A percentile compares a stretch with the other conserved stretches of the same genome.
Evolutionary conservation across 2,329 filamentous ascomycete species (phyloP).

Genomic region (Ophiocordyceps sinensis): DNA sequence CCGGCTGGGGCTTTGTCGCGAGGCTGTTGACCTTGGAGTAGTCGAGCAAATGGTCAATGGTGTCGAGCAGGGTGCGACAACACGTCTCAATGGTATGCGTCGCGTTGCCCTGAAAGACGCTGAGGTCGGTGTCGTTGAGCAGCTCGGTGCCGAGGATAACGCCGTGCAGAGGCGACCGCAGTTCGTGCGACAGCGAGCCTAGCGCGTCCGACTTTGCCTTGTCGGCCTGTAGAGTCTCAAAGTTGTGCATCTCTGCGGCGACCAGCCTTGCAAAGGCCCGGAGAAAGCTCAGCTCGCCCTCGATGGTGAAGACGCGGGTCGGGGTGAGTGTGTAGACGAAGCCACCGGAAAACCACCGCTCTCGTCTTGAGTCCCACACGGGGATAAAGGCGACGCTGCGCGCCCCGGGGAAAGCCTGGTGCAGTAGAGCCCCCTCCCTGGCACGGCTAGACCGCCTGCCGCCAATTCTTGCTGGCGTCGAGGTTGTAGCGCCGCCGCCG

Average conservation of each 20-base stretch:
- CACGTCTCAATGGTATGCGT: conserved; percentile 35
- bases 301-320: conserved; percentile 26
- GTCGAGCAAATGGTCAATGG: conserved; percentile 37
- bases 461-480: background rate
- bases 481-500: background rate
- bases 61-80: conserved; percentile 35
- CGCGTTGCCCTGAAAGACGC: conserved; percentile 29
- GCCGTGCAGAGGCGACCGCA: conserved; percentile 46
- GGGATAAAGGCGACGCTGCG: conserved; percentile 32
- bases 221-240: conserved; percentile 22
- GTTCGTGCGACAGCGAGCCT: conserved; percentile 45
- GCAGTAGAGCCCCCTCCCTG: conserved; percentile 12
- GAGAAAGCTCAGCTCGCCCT: conserved; percentile 36
- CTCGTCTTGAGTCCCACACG: conserved; percentile 28
- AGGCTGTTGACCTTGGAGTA: conserved; percentile 39
- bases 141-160: conserved; percentile 40
- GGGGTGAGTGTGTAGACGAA: conserved; percentile 32
- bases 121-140: conserved; percentile 34
- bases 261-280: conserved; percentile 37
- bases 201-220: conserved; percentile 43
- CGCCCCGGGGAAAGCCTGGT: conserved; percentile 23
- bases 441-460: too few relatives aligned
- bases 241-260: conserved; percentile 38
- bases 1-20: conserved; percentile 2
- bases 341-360: conserved; percentile 33